Conservation (phyloP, 805 yeast genomes). For the Cyberlindnera amylophila region DNA sequence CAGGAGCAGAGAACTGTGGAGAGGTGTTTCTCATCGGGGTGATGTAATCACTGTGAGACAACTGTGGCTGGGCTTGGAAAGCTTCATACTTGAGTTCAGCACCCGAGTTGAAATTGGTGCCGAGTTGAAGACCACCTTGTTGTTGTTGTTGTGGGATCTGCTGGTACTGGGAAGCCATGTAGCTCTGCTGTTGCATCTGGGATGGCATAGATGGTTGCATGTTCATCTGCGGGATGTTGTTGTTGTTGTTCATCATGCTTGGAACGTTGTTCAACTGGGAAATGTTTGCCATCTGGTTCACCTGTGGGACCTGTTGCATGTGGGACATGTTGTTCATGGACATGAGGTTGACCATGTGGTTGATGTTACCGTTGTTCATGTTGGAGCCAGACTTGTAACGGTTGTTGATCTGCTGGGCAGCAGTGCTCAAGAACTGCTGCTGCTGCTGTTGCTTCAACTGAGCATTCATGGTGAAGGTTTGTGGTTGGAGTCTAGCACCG, state of each 20-base stretch:
- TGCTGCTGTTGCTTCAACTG: constrained; percentile 27
- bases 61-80: constrained; percentile 16
- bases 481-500: constrained; percentile 16
- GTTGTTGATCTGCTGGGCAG: constrained; percentile 18
- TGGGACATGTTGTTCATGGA: constrained; percentile 6
- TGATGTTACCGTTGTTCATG: not conserved
- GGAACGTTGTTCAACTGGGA: not conserved
- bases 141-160: constrained; percentile 8
- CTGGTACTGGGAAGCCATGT: not conserved
- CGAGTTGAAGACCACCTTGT: constrained; percentile 1
- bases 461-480: constrained; percentile 21
- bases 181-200: constrained; percentile 4
- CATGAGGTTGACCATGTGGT: constrained; percentile 2
- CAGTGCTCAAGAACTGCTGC: constrained; percentile 19
- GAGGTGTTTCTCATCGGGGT: constrained; percentile 17
- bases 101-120: constrained; percentile 4
- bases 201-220: not conserved
- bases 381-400: constrained; percentile 16
- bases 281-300: not conserved
- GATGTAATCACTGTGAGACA: constrained; percentile 13
- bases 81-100: constrained; percentile 10
- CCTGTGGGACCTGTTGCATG: constrained; percentile 7
- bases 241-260: not conserved
- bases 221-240: constrained; percentile 5
- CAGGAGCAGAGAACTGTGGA: constrained; percentile 17